These are phyloP conservation scores for Alternaria ethzedia DNA, from an alignment of 2,329 filamentous ascomycete species.

Conservation along the genomic window DNA sequence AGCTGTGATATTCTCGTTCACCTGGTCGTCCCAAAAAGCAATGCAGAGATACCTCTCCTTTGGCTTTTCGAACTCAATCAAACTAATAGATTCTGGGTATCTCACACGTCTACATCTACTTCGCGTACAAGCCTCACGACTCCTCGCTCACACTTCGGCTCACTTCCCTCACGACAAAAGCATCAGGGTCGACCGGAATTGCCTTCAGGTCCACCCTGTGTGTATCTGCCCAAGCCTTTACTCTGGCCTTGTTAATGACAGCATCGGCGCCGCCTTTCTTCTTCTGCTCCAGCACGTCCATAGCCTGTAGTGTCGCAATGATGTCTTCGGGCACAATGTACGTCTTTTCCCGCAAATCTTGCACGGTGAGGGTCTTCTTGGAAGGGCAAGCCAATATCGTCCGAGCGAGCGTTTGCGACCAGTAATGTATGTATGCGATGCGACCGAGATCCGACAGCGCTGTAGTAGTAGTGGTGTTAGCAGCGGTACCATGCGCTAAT, in stretches of 20 bases:
- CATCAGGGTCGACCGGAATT: slow-evolving; percentile 69
- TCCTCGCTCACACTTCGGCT: slow-evolving; percentile 37
- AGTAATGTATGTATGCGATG: slow-evolving; percentile 83
- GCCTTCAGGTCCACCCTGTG: slow-evolving; percentile 69
- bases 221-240: slow-evolving; percentile 70
- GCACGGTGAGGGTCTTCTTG: slow-evolving; percentile 66
- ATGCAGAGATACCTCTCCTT: not conserved
- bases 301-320: slow-evolving; percentile 76
- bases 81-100: not conserved
- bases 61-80: not conserved
- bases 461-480: slow-evolving; percentile 27
- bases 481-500: not conserved
- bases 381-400: slow-evolving; percentile 58
- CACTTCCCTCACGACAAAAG: slow-evolving; percentile 69
- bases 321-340: slow-evolving; percentile 89
- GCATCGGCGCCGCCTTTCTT: slow-evolving; percentile 59
- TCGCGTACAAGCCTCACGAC: not conserved
- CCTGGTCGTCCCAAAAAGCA: not conserved
- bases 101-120: not conserved
- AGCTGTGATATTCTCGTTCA: not conserved
- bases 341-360: slow-evolving; percentile 75
- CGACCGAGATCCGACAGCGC: slow-evolving; percentile 83
- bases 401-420: slow-evolving; percentile 83
- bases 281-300: slow-evolving; percentile 69
- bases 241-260: slow-evolving; percentile 62